phyloP scores from a whole-genome alignment of 306 rosid genomes.

The Amphicarpaea edgeworthii region DNA sequence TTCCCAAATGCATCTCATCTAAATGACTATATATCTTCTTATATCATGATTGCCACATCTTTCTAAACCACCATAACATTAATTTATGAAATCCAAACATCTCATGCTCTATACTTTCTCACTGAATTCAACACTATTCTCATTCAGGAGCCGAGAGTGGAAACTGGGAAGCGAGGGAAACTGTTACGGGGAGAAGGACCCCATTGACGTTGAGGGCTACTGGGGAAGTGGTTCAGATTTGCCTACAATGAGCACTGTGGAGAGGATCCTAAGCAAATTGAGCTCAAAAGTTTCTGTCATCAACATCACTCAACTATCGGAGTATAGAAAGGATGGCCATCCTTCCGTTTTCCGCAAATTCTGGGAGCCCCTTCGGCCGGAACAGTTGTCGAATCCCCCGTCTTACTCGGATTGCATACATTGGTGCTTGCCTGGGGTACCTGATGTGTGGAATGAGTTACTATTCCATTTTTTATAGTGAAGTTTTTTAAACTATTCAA shows the following conservation, averaged over 20 bases:
- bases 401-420: constrained; percentile 97
- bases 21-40: background rate
- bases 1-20: constrained; percentile 1
- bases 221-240: constrained; percentile 99
- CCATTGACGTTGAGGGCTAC: constrained; percentile 69
- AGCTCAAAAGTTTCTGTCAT: constrained; percentile 76
- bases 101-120: background rate
- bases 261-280: constrained; percentile 65
- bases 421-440: constrained; percentile 98
- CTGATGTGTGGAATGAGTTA: constrained; percentile 95
- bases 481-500: background rate
- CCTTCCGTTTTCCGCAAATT: constrained; percentile 93
- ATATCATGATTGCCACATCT: constrained; percentile 18
- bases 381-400: constrained; percentile 78
- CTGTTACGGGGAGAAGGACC: constrained; percentile 76
- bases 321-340: constrained; percentile 93
- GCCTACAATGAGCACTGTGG: constrained; percentile 77
- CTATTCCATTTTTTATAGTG: constrained; percentile 76
- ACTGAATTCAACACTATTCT: constrained; percentile 36
- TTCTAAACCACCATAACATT: background rate
- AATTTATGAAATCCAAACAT: background rate
- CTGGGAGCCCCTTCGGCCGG: constrained; percentile 81
- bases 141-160: constrained; percentile 93
- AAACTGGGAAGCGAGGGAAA: constrained; percentile 73
- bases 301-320: constrained; percentile 92